Base-by-base conservation (phyloP, 2,329 filamentous ascomycete species). In the Cladosporium velox region DNA sequence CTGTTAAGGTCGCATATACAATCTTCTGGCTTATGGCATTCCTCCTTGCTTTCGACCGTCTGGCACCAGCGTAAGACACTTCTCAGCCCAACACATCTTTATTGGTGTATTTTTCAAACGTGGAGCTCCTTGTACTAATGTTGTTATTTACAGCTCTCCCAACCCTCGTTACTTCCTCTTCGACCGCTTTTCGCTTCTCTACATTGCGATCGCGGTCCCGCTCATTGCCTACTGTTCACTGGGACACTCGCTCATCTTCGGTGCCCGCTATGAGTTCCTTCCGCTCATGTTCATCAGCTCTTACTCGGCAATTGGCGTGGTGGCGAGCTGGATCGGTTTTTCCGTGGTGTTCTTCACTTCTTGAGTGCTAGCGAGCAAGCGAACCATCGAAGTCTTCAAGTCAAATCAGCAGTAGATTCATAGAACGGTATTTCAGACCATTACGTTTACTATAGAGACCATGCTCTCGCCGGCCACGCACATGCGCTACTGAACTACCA, bases 241-340 rank as follows among this genome's bases (percentile, higher is more conserved):
- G 60, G 70, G 95, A 8, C 95, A 99, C 77, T 86, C 87, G 58
- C 77, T 94, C n/a, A 80, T 96, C 4, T 97, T 97, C 80, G 93
- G 93, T 0, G 86, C 88, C 73, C 87, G 83, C 69, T 92, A 91
- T 73, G 92, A 97, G 79, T 99, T 98, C 78, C 79, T 99, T 64
- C 95, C 95, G 30, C 82, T 98, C 72, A 98, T 99, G 94, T 95
- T 98, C 76, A 97, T 90, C 71, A 98, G 94, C 82, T 91, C 91
- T 14, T 99, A 98, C 78, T 92, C 91, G 38, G 95, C 95, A 4
- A 83, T 98, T 66, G 95, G 95, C n/a, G 93, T 98, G 0, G 88
- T 97, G 21, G 93, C 92, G 3, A 98, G 95, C 79, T 98, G 94
- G 94, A 74, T 97, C 49, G 93, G 95, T 11, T 97, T 97, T 77